Conservation (phyloP, 164 flowering plant species). For the Warburgia ugandensis region DNA sequence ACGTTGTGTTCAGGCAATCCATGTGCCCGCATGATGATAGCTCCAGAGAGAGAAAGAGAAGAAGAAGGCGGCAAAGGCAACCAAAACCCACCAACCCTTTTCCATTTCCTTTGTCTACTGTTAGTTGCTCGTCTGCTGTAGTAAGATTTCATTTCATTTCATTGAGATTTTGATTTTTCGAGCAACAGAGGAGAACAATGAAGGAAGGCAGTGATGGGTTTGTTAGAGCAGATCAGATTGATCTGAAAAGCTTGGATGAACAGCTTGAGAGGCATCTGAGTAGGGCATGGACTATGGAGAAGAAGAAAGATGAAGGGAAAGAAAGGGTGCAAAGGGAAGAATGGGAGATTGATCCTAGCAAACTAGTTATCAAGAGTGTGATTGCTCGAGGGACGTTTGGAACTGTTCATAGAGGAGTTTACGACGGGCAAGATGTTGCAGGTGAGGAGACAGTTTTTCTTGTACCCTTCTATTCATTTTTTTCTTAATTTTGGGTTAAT, state of each 20-base stretch:
- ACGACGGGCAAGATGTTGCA: constrained; percentile 30
- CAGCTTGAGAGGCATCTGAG: constrained; percentile 82
- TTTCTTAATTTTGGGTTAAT: not conserved
- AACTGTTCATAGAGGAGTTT: constrained; percentile 31
- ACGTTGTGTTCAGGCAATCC: constrained; percentile 48
- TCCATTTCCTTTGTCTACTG: too few species aligned
- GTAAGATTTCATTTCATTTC: too few species aligned
- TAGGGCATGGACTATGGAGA: constrained; percentile 65
- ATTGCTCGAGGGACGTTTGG: constrained; percentile 34
- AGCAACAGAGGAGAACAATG: constrained; percentile 39
- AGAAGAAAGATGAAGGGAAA: constrained; percentile 36
- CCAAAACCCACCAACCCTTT: not conserved
- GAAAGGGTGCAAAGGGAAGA: constrained; percentile 24
- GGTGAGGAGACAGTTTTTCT: constrained; percentile 9
- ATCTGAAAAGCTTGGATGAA: constrained; percentile 88
- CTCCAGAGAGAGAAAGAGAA: constrained; percentile 1
- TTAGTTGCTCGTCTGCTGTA: too few species aligned
- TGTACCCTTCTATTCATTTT: not conserved
- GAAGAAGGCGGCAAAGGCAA: constrained; percentile 3
- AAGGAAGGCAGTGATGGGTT: constrained; percentile 72
- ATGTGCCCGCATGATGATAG: constrained; percentile 58
- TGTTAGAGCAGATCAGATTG: constrained; percentile 96
- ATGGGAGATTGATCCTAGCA: constrained; percentile 68
- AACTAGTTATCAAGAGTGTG: constrained; percentile 37
- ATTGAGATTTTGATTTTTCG: too few species aligned